A percentile compares a stretch with the other conserved stretches of the same genome.
Evolutionary conservation across 2,329 filamentous ascomycete genomes (phyloP).

Genomic region (Taxawa tesnikishii): DNA sequence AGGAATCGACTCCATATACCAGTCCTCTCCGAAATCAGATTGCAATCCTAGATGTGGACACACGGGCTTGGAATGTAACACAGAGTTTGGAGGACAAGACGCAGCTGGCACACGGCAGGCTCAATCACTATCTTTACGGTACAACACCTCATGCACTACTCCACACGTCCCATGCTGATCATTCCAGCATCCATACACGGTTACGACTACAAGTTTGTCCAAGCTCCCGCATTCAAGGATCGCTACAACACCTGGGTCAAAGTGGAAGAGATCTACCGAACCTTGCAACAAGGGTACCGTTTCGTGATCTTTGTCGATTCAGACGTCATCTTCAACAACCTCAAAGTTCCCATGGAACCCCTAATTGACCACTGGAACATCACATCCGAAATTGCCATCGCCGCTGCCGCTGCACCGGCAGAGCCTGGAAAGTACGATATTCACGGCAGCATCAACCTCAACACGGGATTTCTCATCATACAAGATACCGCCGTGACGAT

Average conservation of each 20-base stretch:
- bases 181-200: constrained; percentile 31
- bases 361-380: constrained; percentile 36
- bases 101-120: too few species aligned
- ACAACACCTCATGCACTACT: too few species aligned
- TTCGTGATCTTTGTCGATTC: constrained; percentile 34
- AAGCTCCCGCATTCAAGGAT: constrained; percentile 27
- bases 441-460: constrained; percentile 21
- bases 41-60: too few species aligned
- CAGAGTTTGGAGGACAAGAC: too few species aligned
- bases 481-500: constrained; percentile 21
- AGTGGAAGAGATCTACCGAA: constrained; percentile 23
- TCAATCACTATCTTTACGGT: constrained; percentile 28
- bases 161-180: constrained; percentile 1
- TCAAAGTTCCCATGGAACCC: constrained; percentile 35
- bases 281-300: constrained; percentile 19
- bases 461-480: constrained; percentile 33
- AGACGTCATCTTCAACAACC: constrained; percentile 29
- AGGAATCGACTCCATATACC: too few species aligned
- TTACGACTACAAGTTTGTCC: constrained; percentile 37
- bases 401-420: too few species aligned
- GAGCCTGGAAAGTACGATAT: constrained; percentile 37
- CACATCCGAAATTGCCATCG: constrained; percentile 25
- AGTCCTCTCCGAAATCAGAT: too few species aligned
- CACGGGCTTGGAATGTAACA: too few species aligned
- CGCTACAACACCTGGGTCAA: constrained; percentile 36